A percentile compares a stretch with the other conserved stretches of the same genome.
phyloP scores from a whole-genome alignment of 768 basidiomycete genomes.

The Dioszegia aurantiaca region DNA sequence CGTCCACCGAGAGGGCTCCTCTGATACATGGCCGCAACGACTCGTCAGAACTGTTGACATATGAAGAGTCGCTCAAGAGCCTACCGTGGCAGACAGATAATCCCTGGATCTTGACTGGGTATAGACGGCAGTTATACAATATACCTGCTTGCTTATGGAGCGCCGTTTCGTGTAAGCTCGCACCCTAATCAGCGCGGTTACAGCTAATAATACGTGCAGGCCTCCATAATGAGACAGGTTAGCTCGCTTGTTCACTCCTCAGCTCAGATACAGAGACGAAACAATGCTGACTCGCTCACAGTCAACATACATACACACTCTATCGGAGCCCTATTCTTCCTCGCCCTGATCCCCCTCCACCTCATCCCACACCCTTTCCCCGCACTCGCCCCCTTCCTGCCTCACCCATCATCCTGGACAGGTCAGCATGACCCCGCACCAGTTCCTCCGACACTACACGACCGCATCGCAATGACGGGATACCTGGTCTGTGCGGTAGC shows the following conservation, averaged over 20 bases:
- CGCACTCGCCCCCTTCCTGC: constrained; percentile 15
- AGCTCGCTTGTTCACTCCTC: not conserved
- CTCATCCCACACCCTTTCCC: constrained; percentile 52
- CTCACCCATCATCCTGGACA: constrained; percentile 10
- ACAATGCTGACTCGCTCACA: constrained; percentile 40
- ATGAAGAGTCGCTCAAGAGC: constrained; percentile 34
- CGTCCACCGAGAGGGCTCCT: not conserved
- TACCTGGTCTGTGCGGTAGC: constrained; percentile 71
- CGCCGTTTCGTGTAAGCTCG: constrained; percentile 34
- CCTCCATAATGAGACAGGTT: constrained; percentile 50
- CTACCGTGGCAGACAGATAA: constrained; percentile 52
- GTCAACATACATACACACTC: constrained; percentile 86
- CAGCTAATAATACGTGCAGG: constrained; percentile 22
- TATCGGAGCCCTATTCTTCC: constrained; percentile 63
- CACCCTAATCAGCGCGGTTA: not conserved
- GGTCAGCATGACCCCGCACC: constrained; percentile 18
- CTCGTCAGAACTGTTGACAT: constrained; percentile 21
- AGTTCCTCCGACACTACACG: constrained; percentile 59
- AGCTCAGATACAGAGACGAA: not conserved
- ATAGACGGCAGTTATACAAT: constrained; percentile 32
- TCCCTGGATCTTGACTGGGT: constrained; percentile 40
- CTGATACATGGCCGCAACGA: not conserved
- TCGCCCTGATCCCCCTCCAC: constrained; percentile 58
- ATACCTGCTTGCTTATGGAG: constrained; percentile 35
- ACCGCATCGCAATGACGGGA: constrained; percentile 61